Evolutionary conservation across 1,284 basidiomycete species (phyloP), one percentile per base, ranked within the genome.

Genomic region (Mycena sp.): DNA sequence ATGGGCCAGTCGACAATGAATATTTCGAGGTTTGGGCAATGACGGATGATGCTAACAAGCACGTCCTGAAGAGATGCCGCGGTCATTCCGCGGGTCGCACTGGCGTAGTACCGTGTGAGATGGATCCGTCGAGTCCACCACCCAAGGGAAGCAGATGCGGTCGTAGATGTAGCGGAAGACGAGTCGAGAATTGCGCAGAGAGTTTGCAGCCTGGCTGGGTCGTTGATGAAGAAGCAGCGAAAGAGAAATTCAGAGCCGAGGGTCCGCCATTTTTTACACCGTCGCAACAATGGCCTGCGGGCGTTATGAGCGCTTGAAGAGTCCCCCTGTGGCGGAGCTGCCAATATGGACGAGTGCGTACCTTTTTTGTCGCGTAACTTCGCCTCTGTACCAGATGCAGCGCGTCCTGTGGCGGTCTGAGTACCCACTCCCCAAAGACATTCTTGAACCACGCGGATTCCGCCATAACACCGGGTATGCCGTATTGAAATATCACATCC

Each of bases 41-140:
- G 86, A 11, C 76, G 76, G 38, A 91, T 83, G 58, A 90, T 80
- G 17, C 83, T 78, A 6, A 82, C 73, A 40, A 87, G 76, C 37
- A 83, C 74, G 46, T 78, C 74, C 67, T 85, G 81, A n/a, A 85
- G 72, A 23, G 81, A 77, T 10, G 78, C 71, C 55, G 81, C 72
- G 25, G 81, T 78, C 11, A 72, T 74, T 43, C 70, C 78, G 51
- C 71, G 72, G 35, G 74, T 71, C 17, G 71, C 73, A 17, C 69
- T 67, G 16, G 72, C 75, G 61, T 80, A 80, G 72, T 83, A 86
- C 10, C 84, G 83, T 2, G 83, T 80, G 29, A 91, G 74, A 56
- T 92, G 89, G 16, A 92, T 76, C 23, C 89, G 81, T 51, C 81
- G 81, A 0, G 87, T 84, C 84, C 88, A 89, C 85, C 87, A 88